These are phyloP conservation scores for Fusarium sp. DNA, from an alignment of 2,329 filamentous ascomycete species.

Conservation along the genomic window DNA sequence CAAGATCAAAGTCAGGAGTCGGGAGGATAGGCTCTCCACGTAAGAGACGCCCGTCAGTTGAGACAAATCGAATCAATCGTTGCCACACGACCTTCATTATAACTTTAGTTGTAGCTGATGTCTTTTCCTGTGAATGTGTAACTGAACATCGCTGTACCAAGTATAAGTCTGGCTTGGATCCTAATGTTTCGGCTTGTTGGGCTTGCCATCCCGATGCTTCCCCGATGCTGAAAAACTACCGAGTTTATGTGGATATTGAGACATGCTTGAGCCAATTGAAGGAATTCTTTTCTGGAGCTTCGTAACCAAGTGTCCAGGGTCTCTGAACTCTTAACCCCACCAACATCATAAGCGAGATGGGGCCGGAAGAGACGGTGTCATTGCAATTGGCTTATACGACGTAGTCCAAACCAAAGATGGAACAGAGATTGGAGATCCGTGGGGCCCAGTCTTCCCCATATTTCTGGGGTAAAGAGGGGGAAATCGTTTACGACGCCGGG, in stretches of 20 bases:
- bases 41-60: slow-evolving; percentile 62
- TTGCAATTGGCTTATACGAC: background rate
- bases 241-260: background rate
- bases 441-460: background rate
- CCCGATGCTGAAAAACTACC: background rate
- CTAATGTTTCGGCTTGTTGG: background rate
- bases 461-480: background rate
- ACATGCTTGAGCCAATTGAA: background rate
- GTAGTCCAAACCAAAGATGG: background rate
- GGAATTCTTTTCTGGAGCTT: background rate
- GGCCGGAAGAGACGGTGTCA: background rate
- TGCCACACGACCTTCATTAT: slow-evolving; percentile 58
- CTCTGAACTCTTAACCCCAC: background rate
- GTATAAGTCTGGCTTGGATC: background rate
- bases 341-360: background rate
- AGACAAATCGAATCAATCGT: slow-evolving; percentile 66
- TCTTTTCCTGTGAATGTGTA: background rate
- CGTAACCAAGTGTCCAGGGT: background rate
- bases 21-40: slow-evolving; percentile 66
- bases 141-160: background rate
- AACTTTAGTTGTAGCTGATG: background rate
- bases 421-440: background rate
- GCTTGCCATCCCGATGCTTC: background rate
- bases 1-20: slow-evolving; percentile 57
- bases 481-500: background rate